Evolutionary conservation across 331 rosid species (phyloP), one percentile per base, ranked within the genome.

Genomic region (Prunus yedoensis): DNA sequence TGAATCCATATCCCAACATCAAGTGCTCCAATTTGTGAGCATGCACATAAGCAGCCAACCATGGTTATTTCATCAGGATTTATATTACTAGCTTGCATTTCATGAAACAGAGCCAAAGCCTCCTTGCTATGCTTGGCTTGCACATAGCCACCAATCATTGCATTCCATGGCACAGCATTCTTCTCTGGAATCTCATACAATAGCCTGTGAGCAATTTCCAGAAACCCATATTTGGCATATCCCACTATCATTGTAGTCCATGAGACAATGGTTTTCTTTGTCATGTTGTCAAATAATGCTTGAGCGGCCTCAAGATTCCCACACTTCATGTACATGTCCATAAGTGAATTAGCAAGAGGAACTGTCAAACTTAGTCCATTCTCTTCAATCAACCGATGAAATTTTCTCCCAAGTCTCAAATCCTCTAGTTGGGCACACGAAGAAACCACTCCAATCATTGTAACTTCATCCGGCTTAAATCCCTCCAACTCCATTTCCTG

Each of bases 1-100:
- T 89, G 97, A 77, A 89, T 80, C 98, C 98, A 93, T 35, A 88
- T 79, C 74, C 98, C 98, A 61, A 87, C 72, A 75, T 89, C 96
- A 77, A 91, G 89, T 49, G 96, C 92, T 78, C 96, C 97, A 49
- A 91, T 90, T 79, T 88, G 91, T 59, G 96, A 85, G 87, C 98
- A 93, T 2, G 98, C 98, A 68, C 90, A 89, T 58, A 91, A 76
- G 84, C 96, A 88, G 58, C 83, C 85, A 25, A 91, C 74, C 83
- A 89, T 62, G 77, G 96, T 89, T 45, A 91, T 82, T 77, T 83
- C 88, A 74, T 93, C 90, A 46, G 94, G 98, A 59, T 59, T 82
- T 73, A 91, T 76, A 32, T 80, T 71, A 57, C 76, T 83, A 35
- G 84, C 78, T 78, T 91, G 93, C 98, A 93, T 89, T 83, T 91